These are phyloP conservation scores for Boletus rubroflammeus DNA, from an alignment of 768 basidiomycete genomes.

Conservation along the genomic window DNA sequence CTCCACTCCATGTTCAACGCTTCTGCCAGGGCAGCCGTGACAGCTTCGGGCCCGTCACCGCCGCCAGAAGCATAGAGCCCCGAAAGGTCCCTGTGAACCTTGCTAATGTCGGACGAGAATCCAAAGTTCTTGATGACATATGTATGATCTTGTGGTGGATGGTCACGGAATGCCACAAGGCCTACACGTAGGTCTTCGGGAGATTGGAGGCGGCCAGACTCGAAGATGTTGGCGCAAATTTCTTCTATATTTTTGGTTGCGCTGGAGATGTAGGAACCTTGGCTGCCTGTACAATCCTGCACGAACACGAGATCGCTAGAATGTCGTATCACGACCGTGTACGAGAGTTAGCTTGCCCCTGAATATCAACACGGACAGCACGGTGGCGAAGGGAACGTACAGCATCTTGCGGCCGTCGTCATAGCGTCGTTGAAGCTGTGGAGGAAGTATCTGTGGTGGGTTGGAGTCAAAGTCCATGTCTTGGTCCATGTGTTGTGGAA, in stretches of 20 bases:
- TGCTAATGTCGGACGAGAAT: slow-evolving; percentile 87
- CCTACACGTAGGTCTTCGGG: slow-evolving; percentile 89
- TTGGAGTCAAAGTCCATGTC: slow-evolving; percentile 68
- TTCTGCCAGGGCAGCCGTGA: slow-evolving; percentile 89
- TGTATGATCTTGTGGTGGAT: slow-evolving; percentile 95
- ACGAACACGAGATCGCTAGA: slow-evolving; percentile 89
- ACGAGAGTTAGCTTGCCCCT: slow-evolving; percentile 17
- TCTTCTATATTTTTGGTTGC: slow-evolving; percentile 96
- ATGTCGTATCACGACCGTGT: neutral
- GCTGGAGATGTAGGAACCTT: slow-evolving; percentile 86
- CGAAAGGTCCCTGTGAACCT: slow-evolving; percentile 82
- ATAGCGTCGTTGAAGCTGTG: slow-evolving; percentile 33
- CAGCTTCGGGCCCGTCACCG: slow-evolving; percentile 95
- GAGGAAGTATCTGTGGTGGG: slow-evolving; percentile 31
- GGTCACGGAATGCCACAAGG: slow-evolving; percentile 92
- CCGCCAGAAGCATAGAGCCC: slow-evolving; percentile 85
- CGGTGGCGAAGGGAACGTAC: slow-evolving; percentile 41
- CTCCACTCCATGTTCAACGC: slow-evolving; percentile 91
- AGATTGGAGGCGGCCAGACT: slow-evolving; percentile 86
- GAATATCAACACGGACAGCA: neutral
- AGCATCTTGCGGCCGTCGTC: slow-evolving; percentile 64
- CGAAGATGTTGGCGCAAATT: slow-evolving; percentile 92
- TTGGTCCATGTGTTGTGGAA: slow-evolving; percentile 58
- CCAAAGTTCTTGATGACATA: slow-evolving; percentile 93
- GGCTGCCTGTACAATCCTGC: slow-evolving; percentile 92